phyloP scores from a whole-genome alignment of 2,329 filamentous ascomycete species.

The Botrytis galanthina region DNA sequence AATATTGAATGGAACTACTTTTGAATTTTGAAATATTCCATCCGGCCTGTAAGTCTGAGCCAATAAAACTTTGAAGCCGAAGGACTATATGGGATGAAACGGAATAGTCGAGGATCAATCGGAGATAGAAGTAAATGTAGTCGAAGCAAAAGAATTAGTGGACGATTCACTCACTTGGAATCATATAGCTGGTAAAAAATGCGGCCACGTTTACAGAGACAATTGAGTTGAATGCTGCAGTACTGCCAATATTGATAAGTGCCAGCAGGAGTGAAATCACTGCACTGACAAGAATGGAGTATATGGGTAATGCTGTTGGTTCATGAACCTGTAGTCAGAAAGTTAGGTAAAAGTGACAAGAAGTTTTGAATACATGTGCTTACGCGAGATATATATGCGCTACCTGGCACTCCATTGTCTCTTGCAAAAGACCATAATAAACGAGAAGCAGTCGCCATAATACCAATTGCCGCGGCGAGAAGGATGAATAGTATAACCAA shows the following conservation, averaged over 20 bases:
- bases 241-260: conserved; percentile 44
- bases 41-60: not conserved
- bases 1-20: not conserved
- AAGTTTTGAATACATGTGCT: not conserved
- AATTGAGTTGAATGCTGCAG: conserved; percentile 46
- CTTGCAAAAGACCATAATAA: conserved; percentile 46
- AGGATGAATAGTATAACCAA: conserved; percentile 43
- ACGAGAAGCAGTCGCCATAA: conserved; percentile 39
- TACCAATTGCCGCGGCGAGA: conserved; percentile 41
- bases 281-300: conserved; percentile 33
- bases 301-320: conserved; percentile 27
- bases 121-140: not conserved
- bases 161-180: conserved; percentile 34
- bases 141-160: not conserved
- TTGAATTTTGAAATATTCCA: not conserved
- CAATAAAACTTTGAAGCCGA: not conserved
- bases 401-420: conserved; percentile 45
- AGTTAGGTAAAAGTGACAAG: not conserved
- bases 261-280: conserved; percentile 39
- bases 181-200: conserved; percentile 46
- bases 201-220: conserved; percentile 45
- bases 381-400: conserved; percentile 40
- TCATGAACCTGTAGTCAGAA: conserved; percentile 27
- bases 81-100: not conserved
- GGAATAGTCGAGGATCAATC: not conserved